These are phyloP conservation scores for Fraxinus paxiana DNA, from an alignment of 305 asterid genomes.

Conservation along the genomic window DNA sequence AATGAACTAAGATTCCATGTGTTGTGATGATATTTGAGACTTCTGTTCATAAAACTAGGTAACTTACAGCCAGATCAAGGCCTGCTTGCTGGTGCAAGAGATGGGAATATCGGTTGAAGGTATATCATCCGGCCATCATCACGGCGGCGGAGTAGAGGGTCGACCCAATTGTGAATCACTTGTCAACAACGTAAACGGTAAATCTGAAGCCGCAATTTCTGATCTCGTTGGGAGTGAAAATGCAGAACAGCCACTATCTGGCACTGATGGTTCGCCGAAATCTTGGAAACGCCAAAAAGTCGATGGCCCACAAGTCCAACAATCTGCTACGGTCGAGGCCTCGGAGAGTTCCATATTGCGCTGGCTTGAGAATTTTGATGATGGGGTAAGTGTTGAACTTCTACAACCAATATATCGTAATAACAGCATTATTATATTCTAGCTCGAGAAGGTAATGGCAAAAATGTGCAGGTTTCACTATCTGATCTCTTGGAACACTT, in stretches of 20 bases:
- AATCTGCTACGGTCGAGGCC: constrained; percentile 33
- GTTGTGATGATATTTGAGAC: background rate
- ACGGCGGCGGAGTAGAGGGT: constrained; percentile 15
- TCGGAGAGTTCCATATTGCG: constrained; percentile 50
- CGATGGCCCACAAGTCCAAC: constrained; percentile 31
- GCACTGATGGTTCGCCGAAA: constrained; percentile 26
- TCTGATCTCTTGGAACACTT: constrained; percentile 62
- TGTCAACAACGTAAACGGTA: background rate
- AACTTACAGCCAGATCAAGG: constrained; percentile 64
- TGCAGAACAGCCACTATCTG: constrained; percentile 18
- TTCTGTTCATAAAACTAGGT: constrained; percentile 39
- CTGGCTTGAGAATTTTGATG: constrained; percentile 52
- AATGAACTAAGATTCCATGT: background rate
- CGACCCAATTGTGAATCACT: constrained; percentile 21
- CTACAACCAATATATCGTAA: background rate
- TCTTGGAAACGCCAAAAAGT: constrained; percentile 58
- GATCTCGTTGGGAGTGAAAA: constrained; percentile 19
- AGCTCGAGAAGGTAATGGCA: background rate
- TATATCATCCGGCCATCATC: constrained; percentile 30
- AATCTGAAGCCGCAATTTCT: constrained; percentile 19
- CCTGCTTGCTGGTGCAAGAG: constrained; percentile 58
- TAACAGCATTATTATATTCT: background rate
- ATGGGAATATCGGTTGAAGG: constrained; percentile 38
- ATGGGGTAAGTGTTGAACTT: constrained; percentile 57
- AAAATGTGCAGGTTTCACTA: constrained; percentile 50